Percentiles rank a stretch among this genome's conserved stretches.
Conservation (phyloP, 2,329 filamentous ascomycete genomes). For the Fusarium sp. region DNA sequence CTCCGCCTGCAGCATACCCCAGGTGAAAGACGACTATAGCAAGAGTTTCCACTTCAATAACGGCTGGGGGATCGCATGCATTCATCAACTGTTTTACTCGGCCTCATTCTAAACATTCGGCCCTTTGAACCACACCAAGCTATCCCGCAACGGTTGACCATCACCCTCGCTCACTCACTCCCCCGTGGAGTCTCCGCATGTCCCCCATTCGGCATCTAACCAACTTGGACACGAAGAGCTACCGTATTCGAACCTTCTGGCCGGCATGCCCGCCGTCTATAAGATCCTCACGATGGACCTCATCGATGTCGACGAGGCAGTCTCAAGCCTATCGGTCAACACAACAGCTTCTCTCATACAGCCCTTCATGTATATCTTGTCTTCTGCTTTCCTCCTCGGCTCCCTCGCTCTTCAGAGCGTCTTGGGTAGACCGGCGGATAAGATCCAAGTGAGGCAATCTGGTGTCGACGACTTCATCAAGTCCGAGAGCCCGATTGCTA, state of each 20-base stretch:
- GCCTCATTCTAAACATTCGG: conserved; percentile 41
- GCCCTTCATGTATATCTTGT: conserved; percentile 64
- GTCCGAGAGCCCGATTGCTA: conserved; percentile 64
- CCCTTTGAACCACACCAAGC: conserved; percentile 44
- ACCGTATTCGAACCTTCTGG: neutral
- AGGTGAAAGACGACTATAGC: conserved; percentile 15
- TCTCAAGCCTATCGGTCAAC: conserved; percentile 47
- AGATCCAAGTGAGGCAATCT: conserved; percentile 55
- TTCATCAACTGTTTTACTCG: conserved; percentile 17
- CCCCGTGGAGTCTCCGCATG: conserved; percentile 24
- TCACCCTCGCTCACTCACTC: conserved; percentile 4
- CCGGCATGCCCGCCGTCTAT: conserved; percentile 28
- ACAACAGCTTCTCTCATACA: conserved; percentile 46
- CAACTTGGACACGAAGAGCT: conserved; percentile 7
- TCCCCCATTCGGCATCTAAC: conserved; percentile 36
- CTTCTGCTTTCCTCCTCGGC: conserved; percentile 64
- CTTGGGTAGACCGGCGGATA: conserved; percentile 59
- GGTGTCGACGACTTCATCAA: conserved; percentile 66
- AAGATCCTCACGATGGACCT: conserved; percentile 44
- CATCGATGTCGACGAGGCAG: conserved; percentile 37
- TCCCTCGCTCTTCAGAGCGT: conserved; percentile 64
- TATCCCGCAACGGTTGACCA: conserved; percentile 35
- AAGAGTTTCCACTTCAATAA: conserved; percentile 16
- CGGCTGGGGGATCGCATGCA: conserved; percentile 12
- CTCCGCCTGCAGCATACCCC: neutral